These are phyloP conservation scores for Mucor mucedo DNA, from an alignment of 371 early-diverging fungal genomes.

Conservation along the genomic window DNA sequence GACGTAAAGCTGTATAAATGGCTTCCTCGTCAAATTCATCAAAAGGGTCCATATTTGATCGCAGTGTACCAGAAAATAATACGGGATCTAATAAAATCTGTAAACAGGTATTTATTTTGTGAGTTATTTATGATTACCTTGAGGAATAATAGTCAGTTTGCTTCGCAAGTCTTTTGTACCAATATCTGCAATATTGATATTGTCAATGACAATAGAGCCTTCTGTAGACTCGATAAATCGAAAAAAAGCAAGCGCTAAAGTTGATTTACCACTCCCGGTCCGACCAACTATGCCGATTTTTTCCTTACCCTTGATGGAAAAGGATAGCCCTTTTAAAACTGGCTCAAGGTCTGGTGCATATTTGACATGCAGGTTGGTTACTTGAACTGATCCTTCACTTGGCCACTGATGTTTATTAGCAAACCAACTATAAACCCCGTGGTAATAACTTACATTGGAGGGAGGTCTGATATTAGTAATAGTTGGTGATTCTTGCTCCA, in stretches of 20 bases:
- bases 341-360: conserved; percentile 67
- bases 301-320: conserved; percentile 54
- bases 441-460: conserved; percentile 40
- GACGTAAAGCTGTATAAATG: conserved; percentile 70
- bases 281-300: conserved; percentile 73
- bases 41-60: conserved; percentile 74
- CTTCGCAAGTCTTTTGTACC: conserved; percentile 73
- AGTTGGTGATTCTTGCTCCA: conserved; percentile 78
- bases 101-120: background rate
- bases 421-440: background rate
- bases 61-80: conserved; percentile 68
- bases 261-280: conserved; percentile 82
- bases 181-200: conserved; percentile 73
- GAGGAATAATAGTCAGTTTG: conserved; percentile 77
- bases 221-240: conserved; percentile 70
- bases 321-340: conserved; percentile 60
- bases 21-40: conserved; percentile 59
- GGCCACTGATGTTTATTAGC: conserved; percentile 58
- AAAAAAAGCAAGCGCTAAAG: conserved; percentile 76
- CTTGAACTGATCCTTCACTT: conserved; percentile 63
- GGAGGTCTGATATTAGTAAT: conserved; percentile 60
- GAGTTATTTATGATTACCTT: conserved; percentile 28
- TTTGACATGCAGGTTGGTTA: conserved; percentile 57
- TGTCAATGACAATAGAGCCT: conserved; percentile 78
- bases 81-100: conserved; percentile 53